A percentile compares a stretch with the other conserved stretches of the same genome.
Conservation (phyloP, 2,329 filamentous ascomycete genomes). For the Hypocrella siamensis region DNA sequence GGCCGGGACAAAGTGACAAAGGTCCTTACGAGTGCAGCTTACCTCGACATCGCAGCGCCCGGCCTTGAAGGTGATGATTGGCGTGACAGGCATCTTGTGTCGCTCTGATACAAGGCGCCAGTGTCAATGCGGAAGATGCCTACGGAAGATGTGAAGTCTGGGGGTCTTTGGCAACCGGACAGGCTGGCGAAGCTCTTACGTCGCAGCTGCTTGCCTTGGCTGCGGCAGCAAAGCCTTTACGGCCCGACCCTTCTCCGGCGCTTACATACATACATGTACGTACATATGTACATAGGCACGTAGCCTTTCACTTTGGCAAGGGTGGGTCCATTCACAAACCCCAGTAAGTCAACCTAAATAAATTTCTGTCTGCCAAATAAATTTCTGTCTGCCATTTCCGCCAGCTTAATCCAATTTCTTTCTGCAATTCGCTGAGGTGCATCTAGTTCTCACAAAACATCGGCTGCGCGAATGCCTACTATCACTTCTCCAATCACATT, state of each 20-base stretch:
- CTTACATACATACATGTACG: background rate
- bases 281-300: background rate
- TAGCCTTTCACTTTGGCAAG: no score
- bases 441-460: no score
- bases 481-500: no score
- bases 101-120: background rate
- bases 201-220: slow-evolving; percentile 13
- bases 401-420: no score
- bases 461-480: no score
- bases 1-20: no score
- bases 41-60: slow-evolving; percentile 78
- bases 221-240: no score
- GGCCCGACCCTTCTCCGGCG: slow-evolving; percentile 9
- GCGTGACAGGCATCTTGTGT: slow-evolving; percentile 57
- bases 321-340: no score
- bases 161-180: background rate
- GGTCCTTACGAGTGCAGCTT: slow-evolving; percentile 24
- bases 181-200: slow-evolving; percentile 25
- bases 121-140: background rate
- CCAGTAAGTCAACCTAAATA: no score
- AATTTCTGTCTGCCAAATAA: no score
- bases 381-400: no score
- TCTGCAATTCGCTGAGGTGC: no score
- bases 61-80: slow-evolving; percentile 92
- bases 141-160: background rate